A percentile compares a stretch with the other conserved stretches of the same genome.
Evolutionary conservation across 1,284 basidiomycete genomes (phyloP).

Genomic region (Neolentinus lepideus): DNA sequence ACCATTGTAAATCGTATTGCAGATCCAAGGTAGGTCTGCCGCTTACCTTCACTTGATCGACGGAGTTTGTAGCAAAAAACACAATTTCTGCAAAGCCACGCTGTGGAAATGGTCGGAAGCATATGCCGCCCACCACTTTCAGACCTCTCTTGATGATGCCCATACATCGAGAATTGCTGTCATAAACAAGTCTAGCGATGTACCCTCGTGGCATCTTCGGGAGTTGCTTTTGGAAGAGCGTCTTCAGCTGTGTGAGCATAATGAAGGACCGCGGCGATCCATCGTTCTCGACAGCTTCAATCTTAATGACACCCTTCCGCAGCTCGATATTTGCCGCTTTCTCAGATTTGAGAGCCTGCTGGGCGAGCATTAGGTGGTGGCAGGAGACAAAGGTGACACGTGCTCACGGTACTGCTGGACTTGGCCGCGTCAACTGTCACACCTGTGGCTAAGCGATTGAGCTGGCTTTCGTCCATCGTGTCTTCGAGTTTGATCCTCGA

Average conservation of each 20-base stretch:
- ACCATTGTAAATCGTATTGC: conserved; percentile 7
- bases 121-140: conserved; percentile 97
- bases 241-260: conserved; percentile 91
- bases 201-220: conserved; percentile 99
- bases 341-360: conserved; percentile 51
- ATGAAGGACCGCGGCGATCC: conserved; percentile 71
- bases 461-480: conserved; percentile 66
- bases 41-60: conserved; percentile 92
- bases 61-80: conserved; percentile 96
- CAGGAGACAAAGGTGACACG: conserved; percentile 3
- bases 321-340: conserved; percentile 84
- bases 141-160: conserved; percentile 95
- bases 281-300: conserved; percentile 85
- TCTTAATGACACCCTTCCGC: conserved; percentile 77
- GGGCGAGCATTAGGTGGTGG: conserved; percentile 5
- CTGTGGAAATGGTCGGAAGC: conserved; percentile 93
- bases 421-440: conserved; percentile 66
- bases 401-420: conserved; percentile 27
- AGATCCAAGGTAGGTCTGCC: background rate
- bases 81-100: conserved; percentile 97
- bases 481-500: conserved; percentile 67
- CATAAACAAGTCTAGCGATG: conserved; percentile 93
- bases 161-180: conserved; percentile 85
- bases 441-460: conserved; percentile 71
- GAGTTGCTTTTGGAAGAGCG: conserved; percentile 94